Evolutionary conservation across 352 stramenopile genomes (phyloP), one percentile per base, ranked within the genome.

Genomic region (Phytophthora crassamura): DNA sequence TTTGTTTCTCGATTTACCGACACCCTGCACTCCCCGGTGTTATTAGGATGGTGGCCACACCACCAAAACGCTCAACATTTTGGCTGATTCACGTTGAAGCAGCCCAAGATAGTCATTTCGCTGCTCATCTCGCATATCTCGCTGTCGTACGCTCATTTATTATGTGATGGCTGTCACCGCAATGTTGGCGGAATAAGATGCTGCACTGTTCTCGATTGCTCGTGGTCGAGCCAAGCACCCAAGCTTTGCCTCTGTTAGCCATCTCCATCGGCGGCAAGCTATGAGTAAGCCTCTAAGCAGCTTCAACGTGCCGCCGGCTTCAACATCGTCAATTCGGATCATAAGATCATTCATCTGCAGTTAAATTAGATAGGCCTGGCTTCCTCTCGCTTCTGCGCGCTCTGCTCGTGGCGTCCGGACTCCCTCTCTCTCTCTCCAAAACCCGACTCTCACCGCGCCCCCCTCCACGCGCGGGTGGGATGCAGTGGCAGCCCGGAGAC

Each of bases 361-460:
- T 51, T 61, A 52, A 61, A 53, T 61, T 50, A 52, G 53, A 43
- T 46, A n/a, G 4, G 7, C 16, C 34, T 60, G 25, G 40, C 16
- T 60, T 35, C 54, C 16, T 70, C 62, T 61, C 52, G 45, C 38
- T 20, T n/a, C 22, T 49, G 16, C 39, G 32, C n/a, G 10, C 38
- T 57, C 35, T 25, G 46, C 25, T 43, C 34, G 25, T 47, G 25
- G 11, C 34, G 30, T 28, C 8, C 3, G 5, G 7, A 61, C 41
- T 46, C 14, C 18, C 11, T n/a, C 41, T 42, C 25, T 50, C 22
- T 42, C 8, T 50, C 39, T 3, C 10, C 38, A 33, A 33, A 7
- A 28, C 22, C 43, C 0, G 38, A 46, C 36, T 58, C 47, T 70
- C 32, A 71, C n/a, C 63, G 55, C 18, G 49, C 40, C 36, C 63